These are phyloP conservation scores for Scytalidium lignicola DNA, from an alignment of 2,329 filamentous ascomycete species.

Conservation along the genomic window DNA sequence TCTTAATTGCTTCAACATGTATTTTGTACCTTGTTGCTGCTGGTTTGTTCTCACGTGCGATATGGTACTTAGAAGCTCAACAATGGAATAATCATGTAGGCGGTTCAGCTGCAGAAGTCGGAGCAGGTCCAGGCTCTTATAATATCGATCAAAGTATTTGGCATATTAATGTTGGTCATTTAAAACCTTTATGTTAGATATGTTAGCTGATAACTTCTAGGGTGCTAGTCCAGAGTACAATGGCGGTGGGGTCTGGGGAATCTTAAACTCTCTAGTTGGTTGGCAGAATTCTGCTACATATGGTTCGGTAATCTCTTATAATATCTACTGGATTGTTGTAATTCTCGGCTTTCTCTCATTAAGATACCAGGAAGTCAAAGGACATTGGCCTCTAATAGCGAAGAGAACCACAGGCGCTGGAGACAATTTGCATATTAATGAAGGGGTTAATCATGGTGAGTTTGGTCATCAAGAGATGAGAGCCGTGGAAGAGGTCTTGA, in stretches of 20 bases:
- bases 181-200: no score
- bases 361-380: constrained; percentile 59
- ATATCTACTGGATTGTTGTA: constrained; percentile 76
- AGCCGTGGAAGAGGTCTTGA: no score
- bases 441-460: no score
- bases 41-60: constrained; percentile 70
- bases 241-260: constrained; percentile 75
- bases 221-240: constrained; percentile 73
- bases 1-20: constrained; percentile 77
- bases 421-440: no score
- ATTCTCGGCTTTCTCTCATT: constrained; percentile 60
- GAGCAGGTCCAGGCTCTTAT: constrained; percentile 69
- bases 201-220: no score
- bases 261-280: constrained; percentile 81
- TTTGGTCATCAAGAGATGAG: no score
- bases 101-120: constrained; percentile 54
- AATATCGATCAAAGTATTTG: constrained; percentile 74
- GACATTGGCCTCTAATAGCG: constrained; percentile 38
- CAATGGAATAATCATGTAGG: constrained; percentile 50
- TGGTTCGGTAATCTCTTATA: constrained; percentile 82
- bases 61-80: constrained; percentile 71
- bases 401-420: no score
- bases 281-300: constrained; percentile 89
- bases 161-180: constrained; percentile 81
- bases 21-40: constrained; percentile 80